Evolutionary conservation across 768 basidiomycete genomes (phyloP).

Genomic region (Rickenella mellea): DNA sequence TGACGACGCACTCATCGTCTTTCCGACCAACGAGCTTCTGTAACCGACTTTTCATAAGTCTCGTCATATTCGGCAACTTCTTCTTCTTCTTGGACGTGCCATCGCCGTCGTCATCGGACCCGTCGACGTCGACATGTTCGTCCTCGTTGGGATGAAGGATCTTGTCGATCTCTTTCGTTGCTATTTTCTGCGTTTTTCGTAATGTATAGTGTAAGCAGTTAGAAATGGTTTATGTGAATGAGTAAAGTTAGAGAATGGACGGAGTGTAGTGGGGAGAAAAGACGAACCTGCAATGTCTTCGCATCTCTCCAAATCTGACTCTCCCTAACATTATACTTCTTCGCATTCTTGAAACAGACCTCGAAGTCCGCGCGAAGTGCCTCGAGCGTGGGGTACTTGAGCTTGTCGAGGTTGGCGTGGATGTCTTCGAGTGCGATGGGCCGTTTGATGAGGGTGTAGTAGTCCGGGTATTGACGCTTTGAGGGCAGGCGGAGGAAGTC

Average conservation of each 20-base stretch:
- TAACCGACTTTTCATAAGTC: slow-evolving; percentile 57
- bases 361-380: slow-evolving; percentile 67
- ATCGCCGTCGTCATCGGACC: slow-evolving; percentile 33
- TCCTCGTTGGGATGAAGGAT: slow-evolving; percentile 33
- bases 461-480: slow-evolving; percentile 75
- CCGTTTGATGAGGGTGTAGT: slow-evolving; percentile 68
- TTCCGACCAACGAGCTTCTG: slow-evolving; percentile 68
- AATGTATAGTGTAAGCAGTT: not conserved
- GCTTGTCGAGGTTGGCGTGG: slow-evolving; percentile 62
- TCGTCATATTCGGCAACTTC: slow-evolving; percentile 54
- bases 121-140: slow-evolving; percentile 25
- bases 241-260: slow-evolving; percentile 2
- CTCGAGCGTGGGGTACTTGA: slow-evolving; percentile 51
- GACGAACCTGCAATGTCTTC: slow-evolving; percentile 66
- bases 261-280: not conserved
- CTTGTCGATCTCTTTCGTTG: slow-evolving; percentile 34
- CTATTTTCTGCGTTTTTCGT: slow-evolving; percentile 39
- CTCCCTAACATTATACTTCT: slow-evolving; percentile 72
- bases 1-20: slow-evolving; percentile 49
- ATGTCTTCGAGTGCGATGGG: slow-evolving; percentile 89
- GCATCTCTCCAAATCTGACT: slow-evolving; percentile 77
- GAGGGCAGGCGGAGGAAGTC: slow-evolving; percentile 64
- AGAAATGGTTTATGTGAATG: slow-evolving; percentile 7
- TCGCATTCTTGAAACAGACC: slow-evolving; percentile 72
- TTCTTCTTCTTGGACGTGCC: slow-evolving; percentile 36